These are phyloP conservation scores for Umbelopsis sp. DNA, from an alignment of 371 early-diverging fungal species.

Conservation along the genomic window DNA sequence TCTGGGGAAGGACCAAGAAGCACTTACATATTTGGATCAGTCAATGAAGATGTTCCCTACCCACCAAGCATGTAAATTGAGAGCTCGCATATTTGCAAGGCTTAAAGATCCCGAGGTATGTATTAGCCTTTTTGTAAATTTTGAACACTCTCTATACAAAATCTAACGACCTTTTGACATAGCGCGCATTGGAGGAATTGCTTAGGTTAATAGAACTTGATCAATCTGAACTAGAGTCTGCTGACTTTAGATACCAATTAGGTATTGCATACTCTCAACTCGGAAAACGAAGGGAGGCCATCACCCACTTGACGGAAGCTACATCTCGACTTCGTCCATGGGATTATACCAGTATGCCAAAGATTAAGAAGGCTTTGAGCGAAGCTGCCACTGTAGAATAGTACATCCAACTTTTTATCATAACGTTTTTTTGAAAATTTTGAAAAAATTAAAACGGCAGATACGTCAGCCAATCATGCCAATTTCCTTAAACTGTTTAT, in stretches of 20 bases:
- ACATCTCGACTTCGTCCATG: slow-evolving; percentile 14
- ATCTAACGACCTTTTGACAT: neutral
- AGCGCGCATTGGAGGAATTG: slow-evolving; percentile 11
- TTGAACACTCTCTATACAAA: neutral
- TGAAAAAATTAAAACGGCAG: too few relatives aligned
- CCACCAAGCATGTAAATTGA: slow-evolving; percentile 13
- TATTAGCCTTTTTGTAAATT: neutral
- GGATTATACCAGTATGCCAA: slow-evolving; percentile 18
- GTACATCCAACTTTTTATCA: too few relatives aligned
- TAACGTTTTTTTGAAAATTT: too few relatives aligned
- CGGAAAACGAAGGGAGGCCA: slow-evolving; percentile 1
- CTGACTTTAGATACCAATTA: slow-evolving; percentile 14
- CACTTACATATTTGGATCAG: slow-evolving; percentile 9
- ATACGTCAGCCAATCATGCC: slow-evolving; percentile 6
- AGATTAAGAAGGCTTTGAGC: slow-evolving; percentile 16
- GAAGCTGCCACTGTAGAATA: slow-evolving; percentile 17
- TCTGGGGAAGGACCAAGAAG: slow-evolving; percentile 12
- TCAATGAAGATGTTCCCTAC: slow-evolving; percentile 16
- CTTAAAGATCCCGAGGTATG: slow-evolving; percentile 9
- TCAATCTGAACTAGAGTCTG: slow-evolving; percentile 15
- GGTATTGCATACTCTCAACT: slow-evolving; percentile 15
- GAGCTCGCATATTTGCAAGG: slow-evolving; percentile 7
- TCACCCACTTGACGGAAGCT: slow-evolving; percentile 6
- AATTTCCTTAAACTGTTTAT: neutral
- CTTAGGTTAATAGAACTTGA: slow-evolving; percentile 7